Evolutionary conservation across 768 basidiomycete species (phyloP).

Genomic region (Porphyrellus cyaneotinctus): DNA sequence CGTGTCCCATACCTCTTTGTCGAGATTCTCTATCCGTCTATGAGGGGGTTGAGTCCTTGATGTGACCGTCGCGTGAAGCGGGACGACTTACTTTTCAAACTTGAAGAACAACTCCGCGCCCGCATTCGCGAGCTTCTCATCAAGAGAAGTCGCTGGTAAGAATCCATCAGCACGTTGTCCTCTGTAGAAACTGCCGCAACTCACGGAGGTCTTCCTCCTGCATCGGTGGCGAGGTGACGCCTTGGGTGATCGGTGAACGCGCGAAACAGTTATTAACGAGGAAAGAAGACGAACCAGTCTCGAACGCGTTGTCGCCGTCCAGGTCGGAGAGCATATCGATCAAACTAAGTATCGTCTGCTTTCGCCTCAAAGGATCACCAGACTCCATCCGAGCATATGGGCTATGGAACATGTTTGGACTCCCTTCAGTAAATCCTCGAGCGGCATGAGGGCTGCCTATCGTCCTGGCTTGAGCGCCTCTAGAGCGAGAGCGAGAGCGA

Average conservation of each 20-base stretch:
- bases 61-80: not conserved
- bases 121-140: slow-evolving; percentile 48
- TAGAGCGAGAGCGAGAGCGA: slow-evolving; percentile 24
- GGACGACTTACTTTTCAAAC: slow-evolving; percentile 41
- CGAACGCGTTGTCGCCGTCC: slow-evolving; percentile 36
- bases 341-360: slow-evolving; percentile 44
- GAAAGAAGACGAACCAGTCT: slow-evolving; percentile 28
- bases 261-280: not conserved
- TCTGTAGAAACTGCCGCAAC: not conserved
- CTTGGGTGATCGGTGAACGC: slow-evolving; percentile 15
- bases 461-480: slow-evolving; percentile 25
- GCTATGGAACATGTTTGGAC: slow-evolving; percentile 23
- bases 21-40: slow-evolving; percentile 46
- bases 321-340: slow-evolving; percentile 46
- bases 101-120: slow-evolving; percentile 47
- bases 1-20: slow-evolving; percentile 39
- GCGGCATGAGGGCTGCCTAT: slow-evolving; percentile 19
- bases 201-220: slow-evolving; percentile 45
- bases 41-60: slow-evolving; percentile 1
- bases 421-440: slow-evolving; percentile 29
- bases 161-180: slow-evolving; percentile 6
- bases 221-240: slow-evolving; percentile 30
- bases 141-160: slow-evolving; percentile 38
- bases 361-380: slow-evolving; percentile 33
- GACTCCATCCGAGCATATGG: slow-evolving; percentile 29